These are phyloP conservation scores for Colletotrichum sp. DNA, from an alignment of 2,329 filamentous ascomycete genomes.

Conservation along the genomic window DNA sequence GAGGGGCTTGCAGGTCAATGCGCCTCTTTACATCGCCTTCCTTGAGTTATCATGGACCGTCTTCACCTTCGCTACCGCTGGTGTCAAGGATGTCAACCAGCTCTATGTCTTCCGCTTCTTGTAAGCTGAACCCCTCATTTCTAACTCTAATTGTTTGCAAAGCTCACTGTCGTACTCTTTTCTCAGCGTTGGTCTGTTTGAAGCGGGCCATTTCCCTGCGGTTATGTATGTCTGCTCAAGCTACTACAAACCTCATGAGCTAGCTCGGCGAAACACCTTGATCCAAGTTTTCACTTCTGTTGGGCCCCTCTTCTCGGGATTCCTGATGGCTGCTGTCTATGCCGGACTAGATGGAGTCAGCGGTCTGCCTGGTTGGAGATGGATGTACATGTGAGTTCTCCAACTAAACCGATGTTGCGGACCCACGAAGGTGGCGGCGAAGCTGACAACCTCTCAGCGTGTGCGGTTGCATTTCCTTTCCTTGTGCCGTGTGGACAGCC, in stretches of 20 bases:
- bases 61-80: conserved; percentile 31
- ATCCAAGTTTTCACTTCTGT: conserved; percentile 31
- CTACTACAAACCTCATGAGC: conserved; percentile 34
- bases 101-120: conserved; percentile 32
- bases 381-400: conserved; percentile 30
- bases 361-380: conserved; percentile 28
- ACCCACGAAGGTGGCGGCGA: not conserved
- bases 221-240: conserved; percentile 34
- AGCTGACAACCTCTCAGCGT: conserved; percentile 13
- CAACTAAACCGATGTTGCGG: not conserved
- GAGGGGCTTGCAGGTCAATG: conserved; percentile 18
- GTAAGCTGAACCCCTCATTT: not conserved
- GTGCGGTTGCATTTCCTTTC: conserved; percentile 29
- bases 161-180: not conserved
- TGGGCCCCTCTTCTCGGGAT: conserved; percentile 30
- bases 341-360: conserved; percentile 23
- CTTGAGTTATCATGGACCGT: conserved; percentile 28
- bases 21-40: conserved; percentile 28
- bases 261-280: conserved; percentile 31
- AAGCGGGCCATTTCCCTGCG: conserved; percentile 32
- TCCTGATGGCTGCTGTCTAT: conserved; percentile 30
- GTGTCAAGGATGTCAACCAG: conserved; percentile 25
- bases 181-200: conserved; percentile 30
- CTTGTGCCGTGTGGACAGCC: conserved; percentile 28
- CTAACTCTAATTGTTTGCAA: not conserved